Evolutionary conservation across 805 yeast genomes (phyloP).

Genomic region (Kuraishia cidri): DNA sequence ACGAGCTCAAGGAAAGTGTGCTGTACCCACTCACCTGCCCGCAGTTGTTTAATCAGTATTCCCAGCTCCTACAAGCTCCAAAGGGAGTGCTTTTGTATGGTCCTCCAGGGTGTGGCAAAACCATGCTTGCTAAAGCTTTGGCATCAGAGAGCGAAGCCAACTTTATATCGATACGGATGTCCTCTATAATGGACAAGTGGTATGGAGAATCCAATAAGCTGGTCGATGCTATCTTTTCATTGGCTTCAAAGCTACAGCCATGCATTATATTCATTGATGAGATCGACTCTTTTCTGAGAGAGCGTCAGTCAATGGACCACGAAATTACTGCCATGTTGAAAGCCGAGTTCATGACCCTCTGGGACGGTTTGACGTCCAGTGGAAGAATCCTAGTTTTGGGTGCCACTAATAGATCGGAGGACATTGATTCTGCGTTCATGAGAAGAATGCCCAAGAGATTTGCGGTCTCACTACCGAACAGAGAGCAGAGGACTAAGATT

Average conservation of each 20-base stretch:
- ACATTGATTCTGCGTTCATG: constrained; percentile 97
- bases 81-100: constrained; percentile 90
- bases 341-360: constrained; percentile 73
- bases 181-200: constrained; percentile 95
- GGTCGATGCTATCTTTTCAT: constrained; percentile 84
- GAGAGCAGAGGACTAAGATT: constrained; percentile 73
- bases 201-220: constrained; percentile 94
- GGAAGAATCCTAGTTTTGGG: constrained; percentile 91
- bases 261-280: constrained; percentile 95
- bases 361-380: constrained; percentile 90
- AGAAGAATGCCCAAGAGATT: constrained; percentile 89
- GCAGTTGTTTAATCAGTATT: constrained; percentile 89
- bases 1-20: constrained; percentile 82
- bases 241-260: constrained; percentile 86
- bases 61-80: constrained; percentile 83
- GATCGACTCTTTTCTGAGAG: constrained; percentile 89
- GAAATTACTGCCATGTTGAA: constrained; percentile 89
- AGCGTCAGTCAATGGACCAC: constrained; percentile 72
- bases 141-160: constrained; percentile 90
- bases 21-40: constrained; percentile 82
- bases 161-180: constrained; percentile 86
- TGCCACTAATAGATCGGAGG: constrained; percentile 96
- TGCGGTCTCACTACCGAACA: constrained; percentile 80
- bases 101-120: constrained; percentile 97
- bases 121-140: constrained; percentile 93